Evolutionary conservation across 23 red algal species (phyloP).

Genomic region (Pyropia haitanensis): DNA sequence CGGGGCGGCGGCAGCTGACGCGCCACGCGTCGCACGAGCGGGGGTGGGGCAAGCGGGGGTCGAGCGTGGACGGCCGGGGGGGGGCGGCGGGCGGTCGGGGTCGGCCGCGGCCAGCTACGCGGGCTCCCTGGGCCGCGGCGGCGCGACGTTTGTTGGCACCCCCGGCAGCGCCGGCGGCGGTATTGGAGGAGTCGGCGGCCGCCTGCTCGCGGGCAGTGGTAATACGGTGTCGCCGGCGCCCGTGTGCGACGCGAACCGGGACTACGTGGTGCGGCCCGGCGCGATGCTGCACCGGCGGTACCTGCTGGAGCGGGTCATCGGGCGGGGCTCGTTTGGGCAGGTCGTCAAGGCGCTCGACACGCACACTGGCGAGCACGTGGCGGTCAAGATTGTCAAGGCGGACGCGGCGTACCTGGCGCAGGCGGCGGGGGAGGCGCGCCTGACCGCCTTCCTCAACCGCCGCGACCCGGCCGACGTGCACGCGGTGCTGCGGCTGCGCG

Average conservation of each 20-base stretch:
- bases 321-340: constrained; percentile 76
- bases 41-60: background rate
- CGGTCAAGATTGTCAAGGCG: constrained; percentile 95
- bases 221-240: too few relatives aligned
- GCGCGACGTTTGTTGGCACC: background rate
- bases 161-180: background rate
- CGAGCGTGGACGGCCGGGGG: background rate
- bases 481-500: constrained; percentile 70
- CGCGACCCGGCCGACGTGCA: constrained; percentile 45
- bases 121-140: background rate
- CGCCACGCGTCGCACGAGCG: too few relatives aligned
- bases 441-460: constrained; percentile 53
- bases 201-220: constrained; percentile 15
- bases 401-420: constrained; percentile 70
- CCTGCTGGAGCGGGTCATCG: constrained; percentile 70
- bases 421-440: constrained; percentile 76
- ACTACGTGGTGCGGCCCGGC: constrained; percentile 73
- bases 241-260: constrained; percentile 57
- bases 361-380: constrained; percentile 39
- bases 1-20: too few relatives aligned
- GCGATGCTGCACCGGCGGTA: constrained; percentile 66
- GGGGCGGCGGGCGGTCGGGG: background rate
- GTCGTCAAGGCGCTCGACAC: constrained; percentile 81
- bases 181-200: background rate
- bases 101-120: background rate